A percentile compares a stretch with the other conserved stretches of the same genome.
phyloP scores from a whole-genome alignment of 2,329 filamentous ascomycete species.

The Aspergillus intermedius region DNA sequence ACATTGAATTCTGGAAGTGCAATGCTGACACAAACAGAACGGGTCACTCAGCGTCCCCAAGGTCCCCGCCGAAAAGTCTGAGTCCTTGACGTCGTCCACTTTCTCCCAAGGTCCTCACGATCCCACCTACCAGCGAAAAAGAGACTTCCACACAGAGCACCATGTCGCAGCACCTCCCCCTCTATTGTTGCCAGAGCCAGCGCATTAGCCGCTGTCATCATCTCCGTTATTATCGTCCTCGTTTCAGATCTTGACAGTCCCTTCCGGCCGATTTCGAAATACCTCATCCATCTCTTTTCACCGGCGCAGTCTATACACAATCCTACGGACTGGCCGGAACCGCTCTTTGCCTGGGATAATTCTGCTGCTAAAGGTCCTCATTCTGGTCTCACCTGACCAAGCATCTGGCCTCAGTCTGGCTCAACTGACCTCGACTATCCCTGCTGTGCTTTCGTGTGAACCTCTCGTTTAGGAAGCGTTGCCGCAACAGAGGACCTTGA shows the following conservation, averaged over 20 bases:
- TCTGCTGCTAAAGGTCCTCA: too few relatives aligned
- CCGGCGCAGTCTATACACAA: too few relatives aligned
- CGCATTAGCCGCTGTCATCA: neutral
- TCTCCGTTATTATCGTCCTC: neutral
- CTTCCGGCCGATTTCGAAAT: too few relatives aligned
- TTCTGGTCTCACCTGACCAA: too few relatives aligned
- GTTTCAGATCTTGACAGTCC: too few relatives aligned
- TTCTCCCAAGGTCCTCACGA: conserved; percentile 13
- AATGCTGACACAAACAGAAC: too few relatives aligned
- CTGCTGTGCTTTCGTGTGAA: neutral
- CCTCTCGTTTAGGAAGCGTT: neutral
- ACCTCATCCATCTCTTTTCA: too few relatives aligned
- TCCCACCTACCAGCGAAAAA: neutral
- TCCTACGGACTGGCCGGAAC: too few relatives aligned
- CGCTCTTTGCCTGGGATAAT: too few relatives aligned
- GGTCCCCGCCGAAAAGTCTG: neutral
- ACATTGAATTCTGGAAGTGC: too few relatives aligned
- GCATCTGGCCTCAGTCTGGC: neutral
- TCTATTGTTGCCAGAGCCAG: neutral
- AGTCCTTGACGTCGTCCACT: conserved; percentile 7
- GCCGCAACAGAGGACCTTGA: neutral
- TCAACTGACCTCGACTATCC: neutral
- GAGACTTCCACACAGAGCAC: neutral
- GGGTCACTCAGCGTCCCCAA: neutral
- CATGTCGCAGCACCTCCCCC: neutral